Evolutionary conservation across 176 grass and related monocot species (phyloP).

Genomic region (Carex scoparia): DNA sequence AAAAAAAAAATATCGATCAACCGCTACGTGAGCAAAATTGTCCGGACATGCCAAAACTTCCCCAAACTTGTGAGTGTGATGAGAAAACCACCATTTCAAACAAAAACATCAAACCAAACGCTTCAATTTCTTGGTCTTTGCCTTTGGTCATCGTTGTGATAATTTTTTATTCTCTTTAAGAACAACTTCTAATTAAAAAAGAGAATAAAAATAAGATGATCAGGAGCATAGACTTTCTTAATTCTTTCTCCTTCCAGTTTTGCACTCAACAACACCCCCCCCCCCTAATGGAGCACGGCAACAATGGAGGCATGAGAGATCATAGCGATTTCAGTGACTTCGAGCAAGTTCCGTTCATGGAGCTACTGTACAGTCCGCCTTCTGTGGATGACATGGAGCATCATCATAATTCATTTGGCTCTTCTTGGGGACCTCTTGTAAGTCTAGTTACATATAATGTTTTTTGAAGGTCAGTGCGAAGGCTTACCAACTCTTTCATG

Average conservation of each 20-base stretch:
- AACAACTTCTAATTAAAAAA: neutral
- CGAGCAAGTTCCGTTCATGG: neutral
- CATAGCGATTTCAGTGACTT: neutral
- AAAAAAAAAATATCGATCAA: no score
- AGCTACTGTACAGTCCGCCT: neutral
- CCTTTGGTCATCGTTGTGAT: neutral
- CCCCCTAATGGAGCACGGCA: neutral
- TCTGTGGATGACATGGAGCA: neutral
- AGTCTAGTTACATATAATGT: neutral
- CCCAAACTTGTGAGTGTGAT: neutral
- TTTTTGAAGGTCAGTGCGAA: no score
- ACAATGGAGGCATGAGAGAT: constrained; percentile 3
- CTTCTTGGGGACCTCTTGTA: constrained; percentile 20
- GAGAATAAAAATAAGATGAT: neutral
- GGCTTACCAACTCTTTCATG: no score
- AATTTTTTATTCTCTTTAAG: neutral
- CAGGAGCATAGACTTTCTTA: constrained; percentile 7
- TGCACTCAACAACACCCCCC: neutral
- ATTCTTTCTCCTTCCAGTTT: neutral
- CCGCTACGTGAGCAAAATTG: neutral
- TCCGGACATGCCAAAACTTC: neutral
- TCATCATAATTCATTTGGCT: neutral
- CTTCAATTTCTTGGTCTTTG: neutral
- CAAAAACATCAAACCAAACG: neutral
- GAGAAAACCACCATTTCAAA: neutral